These are phyloP conservation scores for Mycena metata DNA, from an alignment of 768 basidiomycete genomes.

Conservation along the genomic window DNA sequence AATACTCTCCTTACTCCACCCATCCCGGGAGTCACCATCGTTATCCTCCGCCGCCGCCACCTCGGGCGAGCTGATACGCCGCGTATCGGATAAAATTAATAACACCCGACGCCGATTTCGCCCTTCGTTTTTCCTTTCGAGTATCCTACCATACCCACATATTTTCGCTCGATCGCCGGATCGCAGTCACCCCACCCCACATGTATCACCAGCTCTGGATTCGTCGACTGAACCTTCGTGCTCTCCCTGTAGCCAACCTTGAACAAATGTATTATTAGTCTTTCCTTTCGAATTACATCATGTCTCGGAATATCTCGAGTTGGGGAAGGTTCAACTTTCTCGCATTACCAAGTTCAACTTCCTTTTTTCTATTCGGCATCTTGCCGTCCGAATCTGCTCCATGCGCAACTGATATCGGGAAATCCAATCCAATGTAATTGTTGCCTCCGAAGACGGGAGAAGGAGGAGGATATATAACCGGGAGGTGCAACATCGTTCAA, in stretches of 20 bases:
- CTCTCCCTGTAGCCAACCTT: constrained; percentile 15
- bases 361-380: too few relatives aligned
- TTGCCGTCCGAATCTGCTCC: too few relatives aligned
- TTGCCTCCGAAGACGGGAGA: too few relatives aligned
- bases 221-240: background rate
- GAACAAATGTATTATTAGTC: constrained; percentile 33
- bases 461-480: too few relatives aligned
- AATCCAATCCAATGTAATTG: too few relatives aligned
- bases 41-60: constrained; percentile 15
- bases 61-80: constrained; percentile 15
- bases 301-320: too few relatives aligned
- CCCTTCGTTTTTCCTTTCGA: constrained; percentile 1
- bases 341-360: too few relatives aligned
- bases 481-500: too few relatives aligned
- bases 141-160: constrained; percentile 8
- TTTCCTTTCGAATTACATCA: background rate
- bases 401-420: too few relatives aligned
- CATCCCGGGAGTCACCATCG: too few relatives aligned
- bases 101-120: background rate
- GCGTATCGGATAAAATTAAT: background rate
- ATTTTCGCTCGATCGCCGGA: constrained; percentile 18
- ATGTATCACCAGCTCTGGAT: constrained; percentile 28
- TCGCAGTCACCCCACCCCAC: constrained; percentile 4
- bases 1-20: too few relatives aligned
- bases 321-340: too few relatives aligned